phyloP scores from a whole-genome alignment of 352 stramenopile species.

The Phytophthora hybrid region DNA sequence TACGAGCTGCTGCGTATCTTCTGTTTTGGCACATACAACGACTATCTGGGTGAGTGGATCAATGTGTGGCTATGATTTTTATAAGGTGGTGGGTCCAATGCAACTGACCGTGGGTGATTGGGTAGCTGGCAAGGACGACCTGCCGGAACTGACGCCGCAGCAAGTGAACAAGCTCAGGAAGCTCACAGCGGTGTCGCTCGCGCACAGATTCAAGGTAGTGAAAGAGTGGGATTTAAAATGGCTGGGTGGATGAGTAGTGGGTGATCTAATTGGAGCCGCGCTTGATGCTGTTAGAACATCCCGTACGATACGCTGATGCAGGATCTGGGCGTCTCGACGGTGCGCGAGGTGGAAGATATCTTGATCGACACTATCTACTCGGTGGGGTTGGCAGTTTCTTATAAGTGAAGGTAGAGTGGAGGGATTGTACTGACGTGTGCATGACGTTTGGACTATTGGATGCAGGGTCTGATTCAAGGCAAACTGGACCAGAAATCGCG shows the following conservation, averaged over 20 bases:
- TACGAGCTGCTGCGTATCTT: conserved; percentile 91
- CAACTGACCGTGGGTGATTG: background rate
- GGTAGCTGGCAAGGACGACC: conserved; percentile 63
- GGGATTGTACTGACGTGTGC: background rate
- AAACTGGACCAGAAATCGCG: conserved; percentile 92
- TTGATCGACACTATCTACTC: conserved; percentile 95
- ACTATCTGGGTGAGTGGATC: conserved; percentile 77
- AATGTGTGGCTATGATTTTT: background rate
- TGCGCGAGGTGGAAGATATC: conserved; percentile 93
- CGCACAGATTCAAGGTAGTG: conserved; percentile 81
- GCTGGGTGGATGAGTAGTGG: background rate
- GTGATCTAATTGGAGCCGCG: background rate
- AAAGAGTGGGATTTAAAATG: background rate
- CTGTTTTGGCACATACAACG: conserved; percentile 87
- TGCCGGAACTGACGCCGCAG: conserved; percentile 72
- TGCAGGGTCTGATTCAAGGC: conserved; percentile 87
- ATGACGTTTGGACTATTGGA: background rate
- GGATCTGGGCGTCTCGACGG: conserved; percentile 76
- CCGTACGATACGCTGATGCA: conserved; percentile 85
- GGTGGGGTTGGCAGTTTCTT: conserved; percentile 39
- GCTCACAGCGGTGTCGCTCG: conserved; percentile 89
- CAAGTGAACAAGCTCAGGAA: conserved; percentile 90
- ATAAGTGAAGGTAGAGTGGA: background rate
- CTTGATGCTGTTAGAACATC: conserved; percentile 59
- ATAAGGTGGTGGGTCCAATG: background rate